A percentile compares a stretch with the other conserved stretches of the same genome.
These are phyloP conservation scores for Pyrenochaeta sp. DNA, from an alignment of 2,329 filamentous ascomycete species.

Conservation along the genomic window DNA sequence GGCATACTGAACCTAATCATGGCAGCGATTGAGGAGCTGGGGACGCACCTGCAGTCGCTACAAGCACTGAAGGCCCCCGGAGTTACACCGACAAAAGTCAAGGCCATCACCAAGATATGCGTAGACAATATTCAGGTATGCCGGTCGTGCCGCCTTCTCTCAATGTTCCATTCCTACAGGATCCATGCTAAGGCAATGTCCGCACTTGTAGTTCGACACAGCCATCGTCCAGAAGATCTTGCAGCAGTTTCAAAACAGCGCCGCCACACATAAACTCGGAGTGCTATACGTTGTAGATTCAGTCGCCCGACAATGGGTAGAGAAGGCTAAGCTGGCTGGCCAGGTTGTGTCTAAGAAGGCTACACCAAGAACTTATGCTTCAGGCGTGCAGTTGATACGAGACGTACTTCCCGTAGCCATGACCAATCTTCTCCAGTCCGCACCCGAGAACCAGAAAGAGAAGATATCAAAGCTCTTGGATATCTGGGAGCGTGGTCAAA, in stretches of 20 bases:
- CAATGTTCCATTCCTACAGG: slow-evolving; percentile 13
- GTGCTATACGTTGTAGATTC: slow-evolving; percentile 99
- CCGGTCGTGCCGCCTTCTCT: slow-evolving; percentile 17
- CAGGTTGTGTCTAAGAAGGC: slow-evolving; percentile 81
- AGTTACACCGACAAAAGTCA: slow-evolving; percentile 92
- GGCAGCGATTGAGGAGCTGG: slow-evolving; percentile 89
- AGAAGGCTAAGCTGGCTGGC: slow-evolving; percentile 86
- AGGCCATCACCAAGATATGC: slow-evolving; percentile 84
- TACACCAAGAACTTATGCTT: slow-evolving; percentile 90
- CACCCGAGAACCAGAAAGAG: slow-evolving; percentile 93
- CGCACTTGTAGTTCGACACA: slow-evolving; percentile 78
- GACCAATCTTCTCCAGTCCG: slow-evolving; percentile 90
- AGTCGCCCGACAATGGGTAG: slow-evolving; percentile 98
- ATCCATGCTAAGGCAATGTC: slow-evolving; percentile 34
- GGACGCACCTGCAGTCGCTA: slow-evolving; percentile 90
- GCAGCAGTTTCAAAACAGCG: slow-evolving; percentile 95
- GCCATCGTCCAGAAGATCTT: slow-evolving; percentile 95
- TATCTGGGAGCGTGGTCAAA: slow-evolving; percentile 96
- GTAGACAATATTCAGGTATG: slow-evolving; percentile 62
- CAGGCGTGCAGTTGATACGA: slow-evolving; percentile 95
- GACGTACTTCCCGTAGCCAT: slow-evolving; percentile 93
- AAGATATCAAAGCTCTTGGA: slow-evolving; percentile 96
- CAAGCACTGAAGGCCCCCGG: slow-evolving; percentile 90
- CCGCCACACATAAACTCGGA: slow-evolving; percentile 94
- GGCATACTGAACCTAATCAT: slow-evolving; percentile 47